Conservation (phyloP, 495 filamentous ascomycete genomes). For the Podospora conica region DNA sequence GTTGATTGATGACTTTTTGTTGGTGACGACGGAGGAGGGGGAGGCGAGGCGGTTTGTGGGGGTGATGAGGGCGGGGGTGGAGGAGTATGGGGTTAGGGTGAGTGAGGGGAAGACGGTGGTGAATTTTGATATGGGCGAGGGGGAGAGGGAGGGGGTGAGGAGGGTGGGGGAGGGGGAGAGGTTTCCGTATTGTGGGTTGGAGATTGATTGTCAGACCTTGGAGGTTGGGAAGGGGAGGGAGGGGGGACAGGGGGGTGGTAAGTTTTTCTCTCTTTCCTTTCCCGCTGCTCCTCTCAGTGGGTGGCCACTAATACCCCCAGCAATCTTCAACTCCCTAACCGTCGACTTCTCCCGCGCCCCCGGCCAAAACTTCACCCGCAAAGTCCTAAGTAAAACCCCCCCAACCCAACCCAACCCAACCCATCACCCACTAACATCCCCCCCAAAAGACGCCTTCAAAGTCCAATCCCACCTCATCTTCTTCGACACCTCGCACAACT, state of each 20-base stretch:
- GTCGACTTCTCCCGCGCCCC: constrained; percentile 65
- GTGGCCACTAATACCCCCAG: background rate
- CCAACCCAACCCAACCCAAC: background rate
- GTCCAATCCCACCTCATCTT: constrained; percentile 85
- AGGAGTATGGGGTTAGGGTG: constrained; percentile 72
- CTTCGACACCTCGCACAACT: constrained; percentile 78
- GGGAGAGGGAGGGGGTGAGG: constrained; percentile 47
- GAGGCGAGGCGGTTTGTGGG: constrained; percentile 66
- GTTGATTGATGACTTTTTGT: constrained; percentile 86
- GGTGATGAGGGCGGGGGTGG: constrained; percentile 71
- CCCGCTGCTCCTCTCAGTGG: background rate
- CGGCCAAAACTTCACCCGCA: constrained; percentile 70
- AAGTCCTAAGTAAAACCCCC: constrained; percentile 56
- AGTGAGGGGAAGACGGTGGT: constrained; percentile 74
- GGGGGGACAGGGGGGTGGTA: constrained; percentile 24
- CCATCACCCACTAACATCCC: constrained; percentile 25
- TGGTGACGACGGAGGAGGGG: constrained; percentile 63
- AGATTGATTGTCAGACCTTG: constrained; percentile 70
- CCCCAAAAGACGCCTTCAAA: constrained; percentile 59
- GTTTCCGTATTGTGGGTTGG: constrained; percentile 85
- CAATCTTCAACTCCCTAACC: constrained; percentile 60
- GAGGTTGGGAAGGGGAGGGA: constrained; percentile 48
- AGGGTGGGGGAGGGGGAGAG: constrained; percentile 35
- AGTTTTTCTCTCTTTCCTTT: background rate
- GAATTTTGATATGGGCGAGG: constrained; percentile 68